These are phyloP conservation scores for Lippia alba DNA, from an alignment of 305 asterid genomes.

Conservation along the genomic window DNA sequence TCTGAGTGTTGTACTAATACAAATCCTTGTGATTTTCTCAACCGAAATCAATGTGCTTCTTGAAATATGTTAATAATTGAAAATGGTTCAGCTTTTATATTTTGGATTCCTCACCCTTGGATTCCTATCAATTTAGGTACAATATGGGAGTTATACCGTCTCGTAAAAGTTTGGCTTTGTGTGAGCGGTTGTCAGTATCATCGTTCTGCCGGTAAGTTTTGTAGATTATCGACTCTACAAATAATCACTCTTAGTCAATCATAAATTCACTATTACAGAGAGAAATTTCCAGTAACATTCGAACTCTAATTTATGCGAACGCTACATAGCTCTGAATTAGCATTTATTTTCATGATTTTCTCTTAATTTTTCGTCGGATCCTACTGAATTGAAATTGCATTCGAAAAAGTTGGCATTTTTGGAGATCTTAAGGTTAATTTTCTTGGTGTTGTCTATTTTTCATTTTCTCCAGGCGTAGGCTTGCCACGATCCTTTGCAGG, in stretches of 20 bases:
- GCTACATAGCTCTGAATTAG: neutral
- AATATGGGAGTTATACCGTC: constrained; percentile 93
- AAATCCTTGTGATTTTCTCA: constrained; percentile 2
- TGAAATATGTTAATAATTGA: constrained; percentile 11
- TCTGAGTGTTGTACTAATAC: neutral
- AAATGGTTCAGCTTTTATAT: neutral
- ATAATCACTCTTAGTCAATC: constrained; percentile 4
- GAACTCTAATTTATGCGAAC: neutral
- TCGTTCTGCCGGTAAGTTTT: constrained; percentile 79
- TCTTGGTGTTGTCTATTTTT: neutral
- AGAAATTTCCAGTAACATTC: neutral
- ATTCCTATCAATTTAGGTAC: constrained; percentile 61
- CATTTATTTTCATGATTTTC: neutral
- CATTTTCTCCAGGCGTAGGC: constrained; percentile 71
- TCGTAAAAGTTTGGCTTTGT: constrained; percentile 84
- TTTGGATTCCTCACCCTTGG: neutral
- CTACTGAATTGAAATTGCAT: neutral
- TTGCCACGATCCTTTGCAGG: constrained; percentile 68
- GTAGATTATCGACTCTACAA: neutral
- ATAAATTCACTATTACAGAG: neutral
- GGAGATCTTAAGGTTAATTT: constrained; percentile 8
- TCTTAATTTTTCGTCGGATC: no score
- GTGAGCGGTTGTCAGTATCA: constrained; percentile 83
- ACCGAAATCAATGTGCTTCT: neutral
- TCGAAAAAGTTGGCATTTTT: neutral